Evolutionary conservation across 768 basidiomycete species (phyloP).

Genomic region (Leccinellum rugosiceps): DNA sequence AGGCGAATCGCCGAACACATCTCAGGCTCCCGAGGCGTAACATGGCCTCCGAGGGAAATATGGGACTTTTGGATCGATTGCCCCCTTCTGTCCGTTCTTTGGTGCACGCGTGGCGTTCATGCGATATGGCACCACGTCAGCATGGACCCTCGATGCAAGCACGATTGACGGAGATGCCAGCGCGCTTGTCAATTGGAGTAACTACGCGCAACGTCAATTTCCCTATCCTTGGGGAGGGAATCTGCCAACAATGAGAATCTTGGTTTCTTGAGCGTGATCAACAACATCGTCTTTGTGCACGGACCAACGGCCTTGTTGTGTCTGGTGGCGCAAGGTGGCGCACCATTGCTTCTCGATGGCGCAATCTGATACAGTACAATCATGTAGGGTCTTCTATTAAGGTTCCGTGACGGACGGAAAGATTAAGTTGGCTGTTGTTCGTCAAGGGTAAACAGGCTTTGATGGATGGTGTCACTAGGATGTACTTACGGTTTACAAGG

Average conservation of each 20-base stretch:
- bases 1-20: not conserved
- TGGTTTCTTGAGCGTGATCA: not conserved
- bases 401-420: not conserved
- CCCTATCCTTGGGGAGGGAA: not conserved
- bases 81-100: not conserved
- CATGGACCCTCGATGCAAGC: not conserved
- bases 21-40: not conserved
- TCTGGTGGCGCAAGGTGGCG: not conserved
- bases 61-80: not conserved
- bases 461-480: not conserved
- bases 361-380: not conserved
- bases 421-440: not conserved
- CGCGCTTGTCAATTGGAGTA: not conserved
- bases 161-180: not conserved
- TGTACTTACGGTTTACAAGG: not conserved
- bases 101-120: not conserved
- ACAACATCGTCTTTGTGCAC: not conserved
- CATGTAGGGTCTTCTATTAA: not conserved
- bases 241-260: not conserved
- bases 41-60: not conserved
- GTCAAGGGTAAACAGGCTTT: not conserved
- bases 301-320: not conserved
- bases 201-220: not conserved
- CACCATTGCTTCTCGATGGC: not conserved
- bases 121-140: not conserved